Evolutionary conservation across 352 stramenopile species (phyloP).

Genomic region (Pythium aphanidermatum): DNA sequence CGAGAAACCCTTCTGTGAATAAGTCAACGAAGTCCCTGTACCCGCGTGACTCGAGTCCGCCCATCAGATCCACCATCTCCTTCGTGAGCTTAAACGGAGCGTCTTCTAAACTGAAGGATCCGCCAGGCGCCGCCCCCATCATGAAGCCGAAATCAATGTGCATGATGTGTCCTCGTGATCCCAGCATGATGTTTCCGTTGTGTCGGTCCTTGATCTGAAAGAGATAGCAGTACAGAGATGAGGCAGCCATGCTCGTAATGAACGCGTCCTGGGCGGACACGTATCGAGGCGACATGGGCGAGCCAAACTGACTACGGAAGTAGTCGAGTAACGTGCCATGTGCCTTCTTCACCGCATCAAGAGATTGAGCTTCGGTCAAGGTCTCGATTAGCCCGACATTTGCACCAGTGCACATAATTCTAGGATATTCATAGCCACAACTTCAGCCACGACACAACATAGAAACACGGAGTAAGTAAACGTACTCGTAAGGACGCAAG

Average conservation of each 20-base stretch:
- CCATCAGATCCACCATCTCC: constrained; percentile 93
- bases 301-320: constrained; percentile 43
- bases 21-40: constrained; percentile 82
- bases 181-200: constrained; percentile 96
- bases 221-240: constrained; percentile 92
- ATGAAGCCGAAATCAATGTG: constrained; percentile 98
- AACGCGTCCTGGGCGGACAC: constrained; percentile 85
- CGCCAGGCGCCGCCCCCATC: constrained; percentile 90
- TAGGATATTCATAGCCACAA: not conserved
- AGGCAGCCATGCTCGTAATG: constrained; percentile 85
- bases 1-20: constrained; percentile 91
- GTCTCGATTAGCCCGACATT: constrained; percentile 91
- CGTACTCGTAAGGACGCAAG: constrained; percentile 27
- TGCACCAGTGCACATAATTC: constrained; percentile 83
- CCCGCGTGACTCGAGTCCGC: constrained; percentile 54
- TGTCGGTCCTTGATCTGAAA: constrained; percentile 94
- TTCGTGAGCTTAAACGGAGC: constrained; percentile 94
- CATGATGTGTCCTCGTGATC: constrained; percentile 87
- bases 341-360: constrained; percentile 89
- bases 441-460: not conserved
- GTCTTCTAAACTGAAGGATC: constrained; percentile 91
- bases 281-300: constrained; percentile 36
- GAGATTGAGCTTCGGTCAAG: constrained; percentile 86
- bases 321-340: too few relatives aligned
- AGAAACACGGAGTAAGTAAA: not conserved